Evolutionary conservation across 1,139 yeast genomes (phyloP).

Genomic region (Petasospora rhodanensis): DNA sequence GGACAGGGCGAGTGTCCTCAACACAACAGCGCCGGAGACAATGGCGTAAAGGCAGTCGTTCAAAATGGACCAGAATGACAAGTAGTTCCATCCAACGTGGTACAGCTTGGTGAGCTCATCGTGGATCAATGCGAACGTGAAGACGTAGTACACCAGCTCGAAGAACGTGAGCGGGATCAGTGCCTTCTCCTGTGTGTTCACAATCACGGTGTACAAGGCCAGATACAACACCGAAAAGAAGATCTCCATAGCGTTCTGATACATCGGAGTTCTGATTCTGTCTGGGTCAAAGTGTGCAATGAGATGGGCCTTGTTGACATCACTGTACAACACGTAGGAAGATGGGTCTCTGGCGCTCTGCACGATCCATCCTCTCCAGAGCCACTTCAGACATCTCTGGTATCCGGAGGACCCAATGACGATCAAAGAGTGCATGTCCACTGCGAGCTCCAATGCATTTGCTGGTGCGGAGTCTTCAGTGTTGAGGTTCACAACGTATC

Average conservation of each 20-base stretch:
- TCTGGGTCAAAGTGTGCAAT: slow-evolving; percentile 76
- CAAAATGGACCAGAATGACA: slow-evolving; percentile 79
- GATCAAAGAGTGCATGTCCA: slow-evolving; percentile 76
- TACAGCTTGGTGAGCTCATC: slow-evolving; percentile 71
- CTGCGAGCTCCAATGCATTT: slow-evolving; percentile 78
- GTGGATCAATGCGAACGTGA: slow-evolving; percentile 59
- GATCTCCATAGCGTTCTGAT: slow-evolving; percentile 73
- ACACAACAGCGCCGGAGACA: slow-evolving; percentile 46
- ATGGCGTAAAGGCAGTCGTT: slow-evolving; percentile 65
- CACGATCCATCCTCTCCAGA: slow-evolving; percentile 91
- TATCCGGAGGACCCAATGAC: slow-evolving; percentile 78
- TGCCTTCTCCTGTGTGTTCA: slow-evolving; percentile 41
- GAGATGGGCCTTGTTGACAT: slow-evolving; percentile 52
- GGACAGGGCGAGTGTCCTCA: slow-evolving; percentile 51
- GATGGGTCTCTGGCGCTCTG: slow-evolving; percentile 71
- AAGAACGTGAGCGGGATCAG: slow-evolving; percentile 36
- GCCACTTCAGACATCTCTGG: slow-evolving; percentile 83
- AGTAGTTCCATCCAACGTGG: slow-evolving; percentile 67
- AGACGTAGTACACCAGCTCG: slow-evolving; percentile 58
- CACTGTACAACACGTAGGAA: slow-evolving; percentile 60
- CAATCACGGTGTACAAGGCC: slow-evolving; percentile 55
- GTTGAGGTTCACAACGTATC: slow-evolving; percentile 63
- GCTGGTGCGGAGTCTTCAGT: slow-evolving; percentile 59
- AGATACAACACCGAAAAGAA: slow-evolving; percentile 63
- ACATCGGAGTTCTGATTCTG: slow-evolving; percentile 76